phyloP scores from a whole-genome alignment of 208 protist species.

The Porcisia deanei region DNA sequence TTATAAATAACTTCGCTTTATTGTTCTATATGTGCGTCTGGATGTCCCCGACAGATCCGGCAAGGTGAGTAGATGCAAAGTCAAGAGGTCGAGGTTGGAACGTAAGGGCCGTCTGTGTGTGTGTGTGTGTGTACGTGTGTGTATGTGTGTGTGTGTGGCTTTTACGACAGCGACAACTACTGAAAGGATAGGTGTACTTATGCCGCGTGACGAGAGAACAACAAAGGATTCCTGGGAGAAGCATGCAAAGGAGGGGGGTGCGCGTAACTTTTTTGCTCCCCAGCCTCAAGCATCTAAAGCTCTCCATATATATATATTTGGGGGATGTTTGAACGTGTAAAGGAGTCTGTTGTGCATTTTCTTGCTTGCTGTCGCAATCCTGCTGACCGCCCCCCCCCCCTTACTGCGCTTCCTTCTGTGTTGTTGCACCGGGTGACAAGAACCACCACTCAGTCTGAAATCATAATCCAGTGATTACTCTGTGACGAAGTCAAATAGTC shows the following conservation, averaged over 20 bases:
- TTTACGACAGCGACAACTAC: too few relatives aligned
- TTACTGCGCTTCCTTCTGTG: not conserved
- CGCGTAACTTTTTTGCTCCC: not conserved
- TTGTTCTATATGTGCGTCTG: not conserved
- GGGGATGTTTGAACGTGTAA: not conserved
- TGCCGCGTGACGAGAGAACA: too few relatives aligned
- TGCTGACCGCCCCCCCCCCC: not conserved
- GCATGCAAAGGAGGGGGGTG: not conserved
- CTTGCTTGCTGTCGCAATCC: not conserved
- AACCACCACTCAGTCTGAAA: not conserved
- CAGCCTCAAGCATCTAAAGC: not conserved
- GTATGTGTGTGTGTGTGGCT: not conserved
- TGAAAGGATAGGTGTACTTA: too few relatives aligned
- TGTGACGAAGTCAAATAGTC: not conserved
- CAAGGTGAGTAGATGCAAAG: too few relatives aligned
- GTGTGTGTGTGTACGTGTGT: not conserved
- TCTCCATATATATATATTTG: too few relatives aligned
- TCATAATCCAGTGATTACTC: not conserved
- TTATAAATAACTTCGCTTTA: not conserved
- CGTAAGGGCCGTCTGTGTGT: too few relatives aligned
- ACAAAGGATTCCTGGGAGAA: too few relatives aligned
- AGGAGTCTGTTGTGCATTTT: not conserved
- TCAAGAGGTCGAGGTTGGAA: too few relatives aligned
- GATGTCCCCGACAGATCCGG: too few relatives aligned
- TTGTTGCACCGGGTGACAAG: not conserved